phyloP scores from a whole-genome alignment of 345 rosid species.

The Linum usitatissimum region DNA sequence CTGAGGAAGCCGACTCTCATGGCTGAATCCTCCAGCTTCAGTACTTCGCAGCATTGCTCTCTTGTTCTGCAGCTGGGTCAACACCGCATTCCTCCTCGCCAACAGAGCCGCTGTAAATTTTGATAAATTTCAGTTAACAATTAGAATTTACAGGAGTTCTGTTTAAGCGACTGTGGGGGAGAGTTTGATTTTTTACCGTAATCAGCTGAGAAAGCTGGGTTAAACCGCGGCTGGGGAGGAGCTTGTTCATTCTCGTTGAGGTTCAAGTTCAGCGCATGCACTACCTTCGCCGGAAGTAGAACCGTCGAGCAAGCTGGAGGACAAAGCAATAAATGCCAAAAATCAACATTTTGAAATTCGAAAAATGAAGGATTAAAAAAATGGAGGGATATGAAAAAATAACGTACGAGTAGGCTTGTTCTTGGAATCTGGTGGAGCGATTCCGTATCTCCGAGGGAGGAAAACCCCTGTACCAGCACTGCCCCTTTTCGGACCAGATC shows the following conservation, averaged over 20 bases:
- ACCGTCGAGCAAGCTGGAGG: constrained; percentile 12
- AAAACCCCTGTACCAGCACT: constrained; percentile 24
- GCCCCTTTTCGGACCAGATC: constrained; percentile 11
- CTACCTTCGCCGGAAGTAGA: constrained; percentile 13
- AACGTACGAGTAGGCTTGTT: constrained; percentile 14
- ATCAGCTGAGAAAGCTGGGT: neutral
- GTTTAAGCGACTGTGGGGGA: no score
- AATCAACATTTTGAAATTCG: neutral
- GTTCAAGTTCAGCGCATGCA: constrained; percentile 17
- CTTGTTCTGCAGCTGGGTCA: neutral
- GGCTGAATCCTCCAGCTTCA: neutral
- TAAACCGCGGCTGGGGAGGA: neutral
- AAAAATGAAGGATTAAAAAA: neutral
- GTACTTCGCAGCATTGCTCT: neutral
- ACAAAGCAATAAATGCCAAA: neutral
- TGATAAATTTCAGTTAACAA: neutral
- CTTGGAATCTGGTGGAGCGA: constrained; percentile 6
- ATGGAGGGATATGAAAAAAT: neutral
- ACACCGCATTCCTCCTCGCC: neutral
- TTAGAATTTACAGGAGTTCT: no score
- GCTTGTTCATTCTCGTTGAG: neutral
- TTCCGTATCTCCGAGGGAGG: constrained; percentile 23
- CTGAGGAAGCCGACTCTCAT: neutral
- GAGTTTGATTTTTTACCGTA: neutral
- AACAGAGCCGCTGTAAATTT: neutral